Evolutionary conservation across 495 filamentous ascomycete genomes (phyloP), one percentile per base, ranked within the genome.

Genomic region (Polyplosphaeria fusca): DNA sequence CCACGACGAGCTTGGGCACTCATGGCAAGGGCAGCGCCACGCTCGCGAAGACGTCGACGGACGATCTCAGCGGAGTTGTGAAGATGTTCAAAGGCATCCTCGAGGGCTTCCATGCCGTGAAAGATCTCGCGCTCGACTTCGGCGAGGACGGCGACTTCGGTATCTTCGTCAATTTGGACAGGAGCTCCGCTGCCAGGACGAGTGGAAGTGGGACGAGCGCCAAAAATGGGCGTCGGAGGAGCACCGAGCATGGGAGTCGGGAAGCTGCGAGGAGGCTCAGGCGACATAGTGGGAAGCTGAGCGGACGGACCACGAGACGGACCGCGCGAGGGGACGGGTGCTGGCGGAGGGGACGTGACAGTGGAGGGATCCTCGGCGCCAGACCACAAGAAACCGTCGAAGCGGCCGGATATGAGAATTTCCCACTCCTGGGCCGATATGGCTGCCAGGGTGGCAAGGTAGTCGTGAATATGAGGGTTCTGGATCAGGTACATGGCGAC

Each of bases 331-430:
- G 57, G 57, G 14, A 35, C 14, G 30, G 18, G 14, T 53, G 50
- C 35, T 47, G 50, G 68, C 61, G 26, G 75, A 72, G n/a, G 71
- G 72, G 24, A 75, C n/a, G 47, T 18, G 35, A 67, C 16, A 45
- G 19, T 42, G 1, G 24, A 39, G 5, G 19, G 67, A 56, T 40
- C 67, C 65, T 95, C 91, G 27, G 87, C 88, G n/a, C 91, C 91
- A 39, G 88, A 91, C 82, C 91, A 93, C 18, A 98, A 81, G 74
- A 98, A 97, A 3, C 92, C 92, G 67, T 98, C 93, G 66, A 99
- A 97, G 32, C 92, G 89, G 23, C 94, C 94, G 0, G 92, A 96
- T 24, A 86, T 88, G 26, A 99, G 80, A 38, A 99, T 91, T 35
- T 99, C 94, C 91, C 95, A 96, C 68, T 99, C 94, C 14, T 83